Percentiles rank a stretch among this genome's conserved stretches.
Evolutionary conservation across 306 rosid species (phyloP).

Genomic region (Quercus alba): DNA sequence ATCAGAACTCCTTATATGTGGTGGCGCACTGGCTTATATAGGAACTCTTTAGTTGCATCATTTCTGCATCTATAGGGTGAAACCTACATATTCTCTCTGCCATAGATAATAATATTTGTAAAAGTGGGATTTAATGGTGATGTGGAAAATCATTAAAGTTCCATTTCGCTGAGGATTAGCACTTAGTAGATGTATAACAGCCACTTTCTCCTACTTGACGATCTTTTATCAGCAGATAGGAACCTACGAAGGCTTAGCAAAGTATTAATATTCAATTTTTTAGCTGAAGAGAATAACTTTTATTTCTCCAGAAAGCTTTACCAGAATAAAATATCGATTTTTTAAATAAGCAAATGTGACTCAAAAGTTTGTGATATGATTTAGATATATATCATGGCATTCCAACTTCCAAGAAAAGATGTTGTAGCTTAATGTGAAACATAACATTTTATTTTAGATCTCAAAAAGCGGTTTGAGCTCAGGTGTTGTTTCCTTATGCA

Average conservation of each 20-base stretch:
- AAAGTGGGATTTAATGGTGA: background rate
- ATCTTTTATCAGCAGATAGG: conserved; percentile 37
- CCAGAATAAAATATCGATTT: background rate
- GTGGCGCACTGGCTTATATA: background rate
- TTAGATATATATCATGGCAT: background rate
- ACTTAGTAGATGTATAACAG: conserved; percentile 10
- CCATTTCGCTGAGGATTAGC: background rate
- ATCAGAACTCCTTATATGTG: background rate
- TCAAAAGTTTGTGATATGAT: background rate
- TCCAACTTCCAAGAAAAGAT: background rate
- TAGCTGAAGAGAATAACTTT: background rate
- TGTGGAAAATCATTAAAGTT: background rate
- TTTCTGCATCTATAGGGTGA: background rate
- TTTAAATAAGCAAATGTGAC: background rate
- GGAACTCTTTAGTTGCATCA: background rate
- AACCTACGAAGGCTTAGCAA: conserved; percentile 52
- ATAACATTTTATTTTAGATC: background rate
- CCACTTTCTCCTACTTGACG: conserved; percentile 52
- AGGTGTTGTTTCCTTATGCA: background rate
- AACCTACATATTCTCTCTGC: background rate
- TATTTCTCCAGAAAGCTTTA: background rate
- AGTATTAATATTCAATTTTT: conserved; percentile 33
- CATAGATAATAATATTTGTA: background rate
- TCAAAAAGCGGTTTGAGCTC: background rate
- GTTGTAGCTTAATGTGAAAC: background rate